phyloP scores from a whole-genome alignment of 2,329 filamentous ascomycete genomes.

The Botrytis tulipae region DNA sequence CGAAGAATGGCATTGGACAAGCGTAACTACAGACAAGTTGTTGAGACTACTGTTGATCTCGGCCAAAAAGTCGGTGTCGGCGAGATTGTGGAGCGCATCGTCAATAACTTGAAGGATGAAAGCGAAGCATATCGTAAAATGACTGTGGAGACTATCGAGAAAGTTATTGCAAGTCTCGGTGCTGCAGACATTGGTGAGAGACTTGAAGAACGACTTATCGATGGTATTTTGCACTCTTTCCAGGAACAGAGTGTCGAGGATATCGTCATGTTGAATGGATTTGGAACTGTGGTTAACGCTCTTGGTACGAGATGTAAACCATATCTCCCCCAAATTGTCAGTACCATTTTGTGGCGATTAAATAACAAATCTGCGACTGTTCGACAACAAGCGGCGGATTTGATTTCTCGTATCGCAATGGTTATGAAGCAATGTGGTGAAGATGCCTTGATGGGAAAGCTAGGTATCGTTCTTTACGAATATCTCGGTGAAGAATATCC shows the following conservation, averaged over 20 bases:
- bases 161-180: conserved; percentile 87
- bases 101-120: conserved; percentile 95
- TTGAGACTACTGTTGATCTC: conserved; percentile 95
- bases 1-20: conserved; percentile 95
- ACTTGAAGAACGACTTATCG: conserved; percentile 88
- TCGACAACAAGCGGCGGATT: conserved; percentile 91
- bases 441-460: conserved; percentile 91
- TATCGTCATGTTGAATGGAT: conserved; percentile 92
- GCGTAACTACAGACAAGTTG: conserved; percentile 95
- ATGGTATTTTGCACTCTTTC: conserved; percentile 93
- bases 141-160: conserved; percentile 97
- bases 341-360: conserved; percentile 90
- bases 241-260: conserved; percentile 98
- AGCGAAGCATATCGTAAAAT: conserved; percentile 98
- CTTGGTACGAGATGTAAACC: conserved; percentile 91
- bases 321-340: conserved; percentile 94
- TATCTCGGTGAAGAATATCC: conserved; percentile 98
- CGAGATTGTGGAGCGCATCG: conserved; percentile 90
- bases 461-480: conserved; percentile 93
- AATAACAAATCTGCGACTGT: conserved; percentile 99
- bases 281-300: conserved; percentile 95
- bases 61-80: conserved; percentile 97
- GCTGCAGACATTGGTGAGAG: conserved; percentile 92
- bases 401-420: conserved; percentile 95
- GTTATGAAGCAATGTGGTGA: conserved; percentile 99